Evolutionary conservation across 2,329 filamentous ascomycete species (phyloP).

Genomic region (Sporothrix schenckii): DNA sequence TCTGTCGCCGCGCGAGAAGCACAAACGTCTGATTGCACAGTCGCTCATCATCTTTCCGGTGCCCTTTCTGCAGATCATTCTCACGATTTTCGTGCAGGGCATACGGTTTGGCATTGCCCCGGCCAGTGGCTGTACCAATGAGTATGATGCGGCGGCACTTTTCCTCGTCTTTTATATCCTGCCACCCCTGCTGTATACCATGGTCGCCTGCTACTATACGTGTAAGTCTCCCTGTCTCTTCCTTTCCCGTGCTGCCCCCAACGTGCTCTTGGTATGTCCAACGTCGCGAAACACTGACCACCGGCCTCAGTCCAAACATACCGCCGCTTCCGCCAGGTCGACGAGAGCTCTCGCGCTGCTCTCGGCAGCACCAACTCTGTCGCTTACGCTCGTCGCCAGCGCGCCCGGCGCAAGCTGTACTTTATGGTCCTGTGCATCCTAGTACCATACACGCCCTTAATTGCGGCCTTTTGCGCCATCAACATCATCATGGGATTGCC

Average conservation of each 20-base stretch:
- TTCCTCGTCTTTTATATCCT: constrained; percentile 54
- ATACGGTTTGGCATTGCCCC: constrained; percentile 56
- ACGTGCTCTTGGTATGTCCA: too few relatives aligned
- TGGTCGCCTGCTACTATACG: constrained; percentile 52
- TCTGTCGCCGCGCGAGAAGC: constrained; percentile 48
- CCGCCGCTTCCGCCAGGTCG: constrained; percentile 52
- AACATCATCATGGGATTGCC: constrained; percentile 46
- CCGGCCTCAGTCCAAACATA: constrained; percentile 50
- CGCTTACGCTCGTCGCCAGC: constrained; percentile 49
- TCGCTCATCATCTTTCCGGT: constrained; percentile 59
- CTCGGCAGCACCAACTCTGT: constrained; percentile 46
- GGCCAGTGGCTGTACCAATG: constrained; percentile 54
- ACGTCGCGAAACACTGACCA: constrained; percentile 13
- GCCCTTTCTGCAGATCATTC: constrained; percentile 53
- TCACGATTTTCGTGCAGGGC: constrained; percentile 52
- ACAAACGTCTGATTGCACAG: constrained; percentile 51
- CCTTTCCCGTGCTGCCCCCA: not conserved
- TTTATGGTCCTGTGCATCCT: constrained; percentile 58
- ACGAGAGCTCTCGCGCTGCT: constrained; percentile 47
- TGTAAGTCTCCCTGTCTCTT: constrained; percentile 30
- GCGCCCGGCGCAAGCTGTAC: constrained; percentile 58
- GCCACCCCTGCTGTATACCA: constrained; percentile 50
- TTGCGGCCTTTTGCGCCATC: constrained; percentile 46
- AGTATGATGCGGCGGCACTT: constrained; percentile 52
- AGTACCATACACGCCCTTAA: constrained; percentile 55